A percentile compares a stretch with the other conserved stretches of the same genome.
Conservation (phyloP, 208 protist species). For the Wallacemonas collosoma region DNA sequence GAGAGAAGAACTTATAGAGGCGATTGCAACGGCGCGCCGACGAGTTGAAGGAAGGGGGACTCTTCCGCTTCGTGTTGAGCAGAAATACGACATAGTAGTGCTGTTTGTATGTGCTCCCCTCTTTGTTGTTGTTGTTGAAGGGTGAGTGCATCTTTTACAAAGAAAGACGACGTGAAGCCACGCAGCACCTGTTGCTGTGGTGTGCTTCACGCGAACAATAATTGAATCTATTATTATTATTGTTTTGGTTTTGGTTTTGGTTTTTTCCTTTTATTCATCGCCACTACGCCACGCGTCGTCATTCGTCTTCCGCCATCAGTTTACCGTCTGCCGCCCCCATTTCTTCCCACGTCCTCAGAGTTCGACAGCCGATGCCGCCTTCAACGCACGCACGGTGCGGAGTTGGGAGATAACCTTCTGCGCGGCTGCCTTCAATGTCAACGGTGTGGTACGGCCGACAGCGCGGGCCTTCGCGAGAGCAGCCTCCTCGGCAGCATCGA, state of each 20-base stretch:
- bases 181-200: no score
- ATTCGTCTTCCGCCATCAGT: no score
- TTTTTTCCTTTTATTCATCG: conserved; percentile 4
- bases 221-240: not conserved
- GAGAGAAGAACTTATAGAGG: no score
- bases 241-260: not conserved
- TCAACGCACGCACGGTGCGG: conserved; percentile 35
- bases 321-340: not conserved
- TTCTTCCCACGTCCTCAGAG: not conserved
- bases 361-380: conserved; percentile 16
- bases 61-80: no score
- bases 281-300: no score
- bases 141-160: no score
- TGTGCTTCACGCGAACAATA: not conserved
- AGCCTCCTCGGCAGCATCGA: conserved; percentile 30
- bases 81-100: no score
- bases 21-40: no score
- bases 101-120: no score
- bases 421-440: conserved; percentile 29
- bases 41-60: no score
- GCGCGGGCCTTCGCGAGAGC: not conserved
- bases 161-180: no score
- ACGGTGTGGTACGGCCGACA: not conserved
- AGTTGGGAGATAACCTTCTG: conserved; percentile 37
- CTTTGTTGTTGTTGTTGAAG: no score